These are phyloP conservation scores for Scenedesmus sp. DNA, from an alignment of 163 green algal genomes.

Conservation along the genomic window DNA sequence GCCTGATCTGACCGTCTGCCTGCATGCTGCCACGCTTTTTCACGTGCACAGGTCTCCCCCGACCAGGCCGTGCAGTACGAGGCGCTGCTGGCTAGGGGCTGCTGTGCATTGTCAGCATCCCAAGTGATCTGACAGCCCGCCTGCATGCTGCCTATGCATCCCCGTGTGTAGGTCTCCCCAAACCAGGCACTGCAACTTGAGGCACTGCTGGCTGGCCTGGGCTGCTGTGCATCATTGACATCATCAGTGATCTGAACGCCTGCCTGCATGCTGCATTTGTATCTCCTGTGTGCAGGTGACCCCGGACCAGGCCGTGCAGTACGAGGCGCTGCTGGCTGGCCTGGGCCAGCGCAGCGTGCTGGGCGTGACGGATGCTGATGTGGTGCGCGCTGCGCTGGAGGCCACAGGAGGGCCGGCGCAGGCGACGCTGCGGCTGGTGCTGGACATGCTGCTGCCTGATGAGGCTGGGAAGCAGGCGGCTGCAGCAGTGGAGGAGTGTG, in stretches of 20 bases:
- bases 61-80: too few relatives aligned
- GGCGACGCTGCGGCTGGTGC: constrained; percentile 29
- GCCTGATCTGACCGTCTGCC: background rate
- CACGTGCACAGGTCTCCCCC: background rate
- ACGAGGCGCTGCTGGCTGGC: constrained; percentile 49
- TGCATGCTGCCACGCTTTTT: too few relatives aligned
- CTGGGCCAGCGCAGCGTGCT: constrained; percentile 16
- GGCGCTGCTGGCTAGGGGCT: too few relatives aligned
- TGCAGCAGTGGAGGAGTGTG: constrained; percentile 32
- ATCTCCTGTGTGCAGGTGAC: too few relatives aligned
- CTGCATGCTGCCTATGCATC: too few relatives aligned
- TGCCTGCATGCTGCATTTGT: too few relatives aligned
- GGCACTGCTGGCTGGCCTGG: too few relatives aligned
- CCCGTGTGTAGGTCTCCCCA: too few relatives aligned
- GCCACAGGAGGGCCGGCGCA: background rate
- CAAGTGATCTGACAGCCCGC: too few relatives aligned
- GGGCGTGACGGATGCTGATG: background rate
- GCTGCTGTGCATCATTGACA: too few relatives aligned
- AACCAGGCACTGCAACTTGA: too few relatives aligned
- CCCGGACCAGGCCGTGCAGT: constrained; percentile 42
- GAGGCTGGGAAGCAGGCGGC: constrained; percentile 38
- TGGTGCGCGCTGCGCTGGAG: background rate
- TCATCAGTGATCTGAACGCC: background rate
- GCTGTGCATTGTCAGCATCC: too few relatives aligned
- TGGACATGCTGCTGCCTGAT: constrained; percentile 52